Evolutionary conservation across 805 yeast species (phyloP).

Genomic region (Teunomyces cretensis): DNA sequence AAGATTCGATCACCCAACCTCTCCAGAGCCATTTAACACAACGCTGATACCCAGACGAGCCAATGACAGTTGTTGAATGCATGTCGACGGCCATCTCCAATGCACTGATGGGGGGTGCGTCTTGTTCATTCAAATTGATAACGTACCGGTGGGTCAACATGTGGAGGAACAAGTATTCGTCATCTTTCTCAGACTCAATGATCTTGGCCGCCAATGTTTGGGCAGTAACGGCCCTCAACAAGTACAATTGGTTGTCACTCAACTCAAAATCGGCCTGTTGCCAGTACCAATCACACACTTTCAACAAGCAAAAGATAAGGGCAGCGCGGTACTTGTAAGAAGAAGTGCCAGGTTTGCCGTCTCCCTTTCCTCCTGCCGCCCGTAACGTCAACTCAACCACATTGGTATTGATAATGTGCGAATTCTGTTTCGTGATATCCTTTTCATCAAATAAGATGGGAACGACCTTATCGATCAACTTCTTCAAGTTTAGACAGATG

Average conservation of each 20-base stretch:
- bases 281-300: constrained; percentile 79
- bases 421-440: constrained; percentile 53
- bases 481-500: constrained; percentile 71
- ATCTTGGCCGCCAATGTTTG: constrained; percentile 68
- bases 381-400: constrained; percentile 60
- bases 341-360: constrained; percentile 53
- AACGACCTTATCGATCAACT: constrained; percentile 66
- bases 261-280: constrained; percentile 58
- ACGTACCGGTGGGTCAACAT: constrained; percentile 76
- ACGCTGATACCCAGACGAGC: constrained; percentile 79
- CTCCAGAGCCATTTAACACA: constrained; percentile 91
- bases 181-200: constrained; percentile 61
- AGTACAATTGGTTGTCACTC: constrained; percentile 64
- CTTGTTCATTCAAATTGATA: constrained; percentile 61
- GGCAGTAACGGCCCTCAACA: constrained; percentile 65
- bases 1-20: constrained; percentile 85
- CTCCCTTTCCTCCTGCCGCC: constrained; percentile 81
- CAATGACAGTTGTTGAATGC: constrained; percentile 75
- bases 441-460: constrained; percentile 60
- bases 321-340: constrained; percentile 65
- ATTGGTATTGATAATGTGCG: constrained; percentile 56
- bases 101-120: constrained; percentile 67
- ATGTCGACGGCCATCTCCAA: constrained; percentile 83
- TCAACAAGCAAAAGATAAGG: constrained; percentile 66
- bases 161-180: constrained; percentile 64